These are phyloP conservation scores for Gossypium rotundifolium DNA, from an alignment of 345 rosid species.

Conservation along the genomic window DNA sequence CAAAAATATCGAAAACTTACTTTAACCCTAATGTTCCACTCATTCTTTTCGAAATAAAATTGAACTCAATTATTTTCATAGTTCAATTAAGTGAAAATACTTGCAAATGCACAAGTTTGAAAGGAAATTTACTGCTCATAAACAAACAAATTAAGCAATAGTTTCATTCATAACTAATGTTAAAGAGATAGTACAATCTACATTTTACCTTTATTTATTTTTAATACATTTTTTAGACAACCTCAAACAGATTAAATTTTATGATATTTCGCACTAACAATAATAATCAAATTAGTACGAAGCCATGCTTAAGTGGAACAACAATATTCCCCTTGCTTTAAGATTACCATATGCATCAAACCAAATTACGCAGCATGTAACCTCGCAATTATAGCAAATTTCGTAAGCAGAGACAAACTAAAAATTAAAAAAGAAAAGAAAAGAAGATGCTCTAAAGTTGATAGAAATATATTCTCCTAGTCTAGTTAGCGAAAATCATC, in stretches of 20 bases:
- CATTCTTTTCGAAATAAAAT: no score
- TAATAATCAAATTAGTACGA: not conserved
- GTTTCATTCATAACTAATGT: not conserved
- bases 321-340: not conserved
- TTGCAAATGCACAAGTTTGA: not conserved
- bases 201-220: not conserved
- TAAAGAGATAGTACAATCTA: not conserved
- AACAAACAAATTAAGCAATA: not conserved
- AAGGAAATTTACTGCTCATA: not conserved
- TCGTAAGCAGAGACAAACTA: not conserved
- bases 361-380: not conserved
- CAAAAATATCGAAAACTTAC: not conserved
- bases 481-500: not conserved
- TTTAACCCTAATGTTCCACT: not conserved
- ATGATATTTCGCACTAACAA: no score
- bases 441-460: not conserved
- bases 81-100: not conserved
- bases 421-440: not conserved
- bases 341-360: not conserved
- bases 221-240: no score
- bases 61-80: no score
- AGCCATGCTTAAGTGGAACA: no score
- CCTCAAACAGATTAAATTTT: no score
- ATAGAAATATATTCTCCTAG: not conserved
- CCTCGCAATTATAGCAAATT: not conserved